These are phyloP conservation scores for Hortaea werneckii DNA, from an alignment of 2,329 filamentous ascomycete species.

Conservation along the genomic window DNA sequence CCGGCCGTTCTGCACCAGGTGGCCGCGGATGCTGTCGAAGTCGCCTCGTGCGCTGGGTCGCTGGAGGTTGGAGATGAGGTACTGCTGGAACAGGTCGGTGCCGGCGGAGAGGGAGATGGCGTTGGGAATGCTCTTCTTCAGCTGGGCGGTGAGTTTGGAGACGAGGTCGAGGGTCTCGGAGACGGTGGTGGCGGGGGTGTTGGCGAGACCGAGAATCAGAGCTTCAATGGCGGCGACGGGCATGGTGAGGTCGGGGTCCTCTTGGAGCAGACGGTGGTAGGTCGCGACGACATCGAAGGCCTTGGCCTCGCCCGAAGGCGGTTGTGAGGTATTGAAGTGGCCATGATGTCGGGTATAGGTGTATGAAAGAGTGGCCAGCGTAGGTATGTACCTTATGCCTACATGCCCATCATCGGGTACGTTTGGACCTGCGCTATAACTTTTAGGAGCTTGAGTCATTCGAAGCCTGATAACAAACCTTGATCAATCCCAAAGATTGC, in stretches of 20 bases:
- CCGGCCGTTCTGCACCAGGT: slow-evolving; percentile 75
- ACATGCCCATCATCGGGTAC: no score
- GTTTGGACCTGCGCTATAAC: no score
- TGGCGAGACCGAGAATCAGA: slow-evolving; percentile 74
- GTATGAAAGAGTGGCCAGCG: no score
- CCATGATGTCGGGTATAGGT: no score
- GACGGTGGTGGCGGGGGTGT: slow-evolving; percentile 72
- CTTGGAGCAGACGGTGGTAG: slow-evolving; percentile 52
- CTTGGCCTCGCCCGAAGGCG: neutral
- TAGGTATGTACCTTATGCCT: no score
- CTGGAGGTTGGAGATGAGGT: slow-evolving; percentile 67
- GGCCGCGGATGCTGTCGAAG: slow-evolving; percentile 73
- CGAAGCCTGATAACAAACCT: no score
- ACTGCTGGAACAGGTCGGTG: slow-evolving; percentile 90
- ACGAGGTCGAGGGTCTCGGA: slow-evolving; percentile 88
- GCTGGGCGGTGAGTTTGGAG: slow-evolving; percentile 61
- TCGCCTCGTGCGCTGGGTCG: slow-evolving; percentile 46
- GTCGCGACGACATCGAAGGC: slow-evolving; percentile 48
- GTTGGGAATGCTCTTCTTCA: slow-evolving; percentile 73
- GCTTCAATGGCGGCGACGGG: slow-evolving; percentile 90
- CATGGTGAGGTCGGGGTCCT: slow-evolving; percentile 82
- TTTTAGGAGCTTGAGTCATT: no score
- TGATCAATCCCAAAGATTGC: no score
- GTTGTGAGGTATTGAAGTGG: no score
- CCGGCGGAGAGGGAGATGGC: slow-evolving; percentile 87